Conservation (phyloP, 192 early-diverging fungal genomes). For the Hyaloraphidium curvatum region DNA sequence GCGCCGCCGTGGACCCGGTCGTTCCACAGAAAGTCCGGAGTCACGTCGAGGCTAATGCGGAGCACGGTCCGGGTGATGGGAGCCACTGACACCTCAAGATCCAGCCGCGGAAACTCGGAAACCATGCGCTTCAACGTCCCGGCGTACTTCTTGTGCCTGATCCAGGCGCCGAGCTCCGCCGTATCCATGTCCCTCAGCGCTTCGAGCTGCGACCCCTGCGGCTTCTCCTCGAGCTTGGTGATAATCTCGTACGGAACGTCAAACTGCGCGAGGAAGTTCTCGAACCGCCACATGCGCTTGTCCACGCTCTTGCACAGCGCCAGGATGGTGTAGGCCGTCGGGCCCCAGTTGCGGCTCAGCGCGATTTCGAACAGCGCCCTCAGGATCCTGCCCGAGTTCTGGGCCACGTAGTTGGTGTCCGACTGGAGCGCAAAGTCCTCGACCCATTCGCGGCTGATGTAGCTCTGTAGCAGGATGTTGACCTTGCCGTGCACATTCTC, state of each 20-base stretch:
- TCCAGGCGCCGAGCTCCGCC: constrained; percentile 68
- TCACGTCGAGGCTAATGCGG: constrained; percentile 55
- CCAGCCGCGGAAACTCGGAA: constrained; percentile 66
- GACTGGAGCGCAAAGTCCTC: constrained; percentile 92
- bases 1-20: constrained; percentile 76
- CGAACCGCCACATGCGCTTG: constrained; percentile 58
- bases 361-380: constrained; percentile 94
- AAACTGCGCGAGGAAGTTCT: constrained; percentile 6
- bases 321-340: constrained; percentile 50
- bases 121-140: constrained; percentile 47
- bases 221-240: constrained; percentile 28
- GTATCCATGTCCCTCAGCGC: constrained; percentile 67
- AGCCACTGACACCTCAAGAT: constrained; percentile 58
- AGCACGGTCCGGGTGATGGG: constrained; percentile 92
- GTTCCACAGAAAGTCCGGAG: constrained; percentile 83
- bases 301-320: constrained; percentile 78
- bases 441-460: constrained; percentile 52
- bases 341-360: constrained; percentile 75
- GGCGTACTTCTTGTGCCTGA: constrained; percentile 65
- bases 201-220: constrained; percentile 27
- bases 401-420: constrained; percentile 80
- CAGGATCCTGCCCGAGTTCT: constrained; percentile 82
- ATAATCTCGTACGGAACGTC: constrained; percentile 4
- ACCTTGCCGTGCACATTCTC: constrained; percentile 79
- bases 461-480: constrained; percentile 81